phyloP scores from a whole-genome alignment of 2,329 filamentous ascomycete species.

The Hymenoscyphus salicellus region DNA sequence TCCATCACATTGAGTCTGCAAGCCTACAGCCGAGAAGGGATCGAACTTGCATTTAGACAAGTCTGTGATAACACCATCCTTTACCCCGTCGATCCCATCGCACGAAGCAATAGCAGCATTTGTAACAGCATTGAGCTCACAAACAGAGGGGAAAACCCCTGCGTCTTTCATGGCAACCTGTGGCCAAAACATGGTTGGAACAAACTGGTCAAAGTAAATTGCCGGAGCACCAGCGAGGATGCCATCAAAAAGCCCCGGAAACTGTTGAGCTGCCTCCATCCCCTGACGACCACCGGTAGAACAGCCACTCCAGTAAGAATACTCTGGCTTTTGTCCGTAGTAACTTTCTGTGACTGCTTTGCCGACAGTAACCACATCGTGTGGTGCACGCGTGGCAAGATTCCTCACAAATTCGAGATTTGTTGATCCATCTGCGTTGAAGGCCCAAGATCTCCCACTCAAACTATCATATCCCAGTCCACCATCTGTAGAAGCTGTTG shows the following conservation, averaged over 20 bases:
- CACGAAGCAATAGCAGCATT: constrained; percentile 17
- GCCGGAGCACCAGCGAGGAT: constrained; percentile 42
- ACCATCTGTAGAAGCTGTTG: constrained; percentile 32
- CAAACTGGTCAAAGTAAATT: constrained; percentile 30
- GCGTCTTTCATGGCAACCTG: constrained; percentile 20
- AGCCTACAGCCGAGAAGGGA: constrained; percentile 12
- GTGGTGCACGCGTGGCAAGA: constrained; percentile 28
- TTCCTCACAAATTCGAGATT: neutral
- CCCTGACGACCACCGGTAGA: constrained; percentile 41
- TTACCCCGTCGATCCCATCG: constrained; percentile 22
- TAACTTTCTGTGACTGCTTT: constrained; percentile 37
- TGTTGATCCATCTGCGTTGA: neutral
- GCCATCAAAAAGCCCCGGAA: constrained; percentile 40
- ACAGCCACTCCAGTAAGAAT: constrained; percentile 41
- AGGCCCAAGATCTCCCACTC: neutral
- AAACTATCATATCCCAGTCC: constrained; percentile 14
- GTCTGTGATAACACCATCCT: constrained; percentile 21
- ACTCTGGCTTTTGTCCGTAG: constrained; percentile 36
- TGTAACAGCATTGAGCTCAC: constrained; percentile 16
- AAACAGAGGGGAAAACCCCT: constrained; percentile 9
- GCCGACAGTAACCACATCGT: constrained; percentile 37
- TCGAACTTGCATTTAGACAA: constrained; percentile 19
- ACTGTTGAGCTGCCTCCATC: constrained; percentile 39
- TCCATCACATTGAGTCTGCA: constrained; percentile 14
- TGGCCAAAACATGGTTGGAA: constrained; percentile 14